Percentiles rank a stretch among this genome's conserved stretches.
Conservation (phyloP, 768 basidiomycete genomes). For the Mycena vitilis region DNA sequence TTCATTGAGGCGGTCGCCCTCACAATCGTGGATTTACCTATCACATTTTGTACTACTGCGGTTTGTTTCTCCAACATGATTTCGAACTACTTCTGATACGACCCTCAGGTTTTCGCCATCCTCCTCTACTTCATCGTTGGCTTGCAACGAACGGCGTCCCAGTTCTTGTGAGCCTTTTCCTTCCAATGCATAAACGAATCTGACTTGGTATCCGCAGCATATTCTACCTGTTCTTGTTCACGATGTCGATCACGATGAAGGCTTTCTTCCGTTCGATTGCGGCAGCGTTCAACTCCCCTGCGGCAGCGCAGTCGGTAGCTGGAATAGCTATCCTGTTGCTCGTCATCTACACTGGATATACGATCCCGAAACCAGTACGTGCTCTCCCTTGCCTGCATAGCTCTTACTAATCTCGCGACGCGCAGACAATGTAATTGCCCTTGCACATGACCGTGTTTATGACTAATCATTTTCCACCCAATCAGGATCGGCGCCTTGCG, state of each 20-base stretch:
- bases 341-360: constrained; percentile 66
- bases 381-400: neutral
- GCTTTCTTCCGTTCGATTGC: constrained; percentile 70
- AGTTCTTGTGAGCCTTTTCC: constrained; percentile 63
- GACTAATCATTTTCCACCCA: constrained; percentile 31
- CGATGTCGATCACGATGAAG: constrained; percentile 69
- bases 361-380: constrained; percentile 55
- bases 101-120: constrained; percentile 44
- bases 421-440: constrained; percentile 32
- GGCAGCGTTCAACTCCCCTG: constrained; percentile 58
- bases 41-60: constrained; percentile 43
- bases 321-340: constrained; percentile 58
- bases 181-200: neutral
- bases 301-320: constrained; percentile 59
- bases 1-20: constrained; percentile 59
- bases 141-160: constrained; percentile 54
- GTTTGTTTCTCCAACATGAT: neutral
- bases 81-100: neutral
- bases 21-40: constrained; percentile 61
- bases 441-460: constrained; percentile 3
- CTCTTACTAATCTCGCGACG: constrained; percentile 3
- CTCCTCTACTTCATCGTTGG: constrained; percentile 64
- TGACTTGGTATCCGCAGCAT: constrained; percentile 44
- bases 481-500: constrained; percentile 64
- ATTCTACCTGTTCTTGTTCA: constrained; percentile 59